Conservation (phyloP, 768 basidiomycete species). For the Melanogaster broomeanus region DNA sequence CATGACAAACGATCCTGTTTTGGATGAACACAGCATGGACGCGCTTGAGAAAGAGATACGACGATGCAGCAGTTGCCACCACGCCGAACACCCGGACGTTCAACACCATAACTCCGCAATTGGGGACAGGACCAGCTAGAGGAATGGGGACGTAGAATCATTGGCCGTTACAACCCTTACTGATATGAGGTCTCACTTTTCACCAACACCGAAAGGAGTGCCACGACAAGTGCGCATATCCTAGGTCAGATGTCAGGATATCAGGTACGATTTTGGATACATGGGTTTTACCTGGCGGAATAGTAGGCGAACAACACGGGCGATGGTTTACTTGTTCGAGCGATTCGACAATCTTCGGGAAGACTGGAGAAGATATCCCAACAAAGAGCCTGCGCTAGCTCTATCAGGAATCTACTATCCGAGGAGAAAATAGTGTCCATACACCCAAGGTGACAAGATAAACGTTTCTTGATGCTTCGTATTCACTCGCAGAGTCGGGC, state of each 20-base stretch:
- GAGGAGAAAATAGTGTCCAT: not conserved
- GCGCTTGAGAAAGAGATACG: no score
- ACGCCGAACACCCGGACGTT: no score
- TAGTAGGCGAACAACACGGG: no score
- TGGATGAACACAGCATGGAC: no score
- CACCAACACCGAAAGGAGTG: slow-evolving; percentile 13
- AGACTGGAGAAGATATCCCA: slow-evolving; percentile 29
- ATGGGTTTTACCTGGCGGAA: slow-evolving; percentile 24
- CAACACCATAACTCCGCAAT: slow-evolving; percentile 21
- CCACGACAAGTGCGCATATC: slow-evolving; percentile 17
- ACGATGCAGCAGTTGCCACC: no score
- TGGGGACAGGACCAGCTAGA: slow-evolving; percentile 22
- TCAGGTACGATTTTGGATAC: not conserved
- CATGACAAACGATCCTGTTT: no score
- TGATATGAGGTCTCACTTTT: slow-evolving; percentile 18
- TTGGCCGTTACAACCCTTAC: not conserved
- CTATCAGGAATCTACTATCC: slow-evolving; percentile 1
- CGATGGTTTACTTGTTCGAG: slow-evolving; percentile 13
- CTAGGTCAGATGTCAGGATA: slow-evolving; percentile 12
- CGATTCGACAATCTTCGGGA: slow-evolving; percentile 17
- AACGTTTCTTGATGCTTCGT: slow-evolving; percentile 19
- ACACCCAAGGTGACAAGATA: slow-evolving; percentile 23
- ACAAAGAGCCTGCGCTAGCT: slow-evolving; percentile 14
- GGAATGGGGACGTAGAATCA: not conserved
- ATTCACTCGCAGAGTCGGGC: slow-evolving; percentile 16